Percentiles rank a stretch among this genome's conserved stretches.
These are phyloP conservation scores for Cercospora zeina DNA, from an alignment of 2,329 filamentous ascomycete species.

Conservation along the genomic window DNA sequence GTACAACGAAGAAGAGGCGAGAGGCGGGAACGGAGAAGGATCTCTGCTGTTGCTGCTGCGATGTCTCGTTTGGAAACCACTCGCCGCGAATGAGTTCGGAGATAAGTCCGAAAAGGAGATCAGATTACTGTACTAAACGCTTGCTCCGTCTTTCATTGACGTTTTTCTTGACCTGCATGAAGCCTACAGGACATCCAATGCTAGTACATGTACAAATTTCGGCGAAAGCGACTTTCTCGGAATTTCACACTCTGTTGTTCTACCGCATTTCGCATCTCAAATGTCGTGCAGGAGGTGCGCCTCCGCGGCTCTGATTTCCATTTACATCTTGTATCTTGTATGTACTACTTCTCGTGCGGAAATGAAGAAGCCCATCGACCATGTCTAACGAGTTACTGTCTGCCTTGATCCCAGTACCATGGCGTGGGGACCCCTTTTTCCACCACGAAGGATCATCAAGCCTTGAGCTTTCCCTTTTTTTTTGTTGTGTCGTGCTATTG, in stretches of 20 bases:
- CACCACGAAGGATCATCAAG: not conserved
- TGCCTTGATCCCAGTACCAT: not conserved
- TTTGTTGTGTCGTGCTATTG: too few relatives aligned
- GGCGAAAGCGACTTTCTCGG: not conserved
- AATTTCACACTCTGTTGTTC: too few relatives aligned
- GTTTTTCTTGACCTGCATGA: not conserved
- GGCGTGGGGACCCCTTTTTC: not conserved
- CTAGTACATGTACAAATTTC: not conserved
- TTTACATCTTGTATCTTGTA: not conserved
- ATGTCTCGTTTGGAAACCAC: not conserved
- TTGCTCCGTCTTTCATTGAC: not conserved
- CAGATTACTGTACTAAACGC: not conserved
- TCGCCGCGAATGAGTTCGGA: not conserved
- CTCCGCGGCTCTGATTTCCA: not conserved
- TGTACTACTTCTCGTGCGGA: too few relatives aligned
- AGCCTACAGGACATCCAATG: not conserved
- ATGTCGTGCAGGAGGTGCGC: too few relatives aligned
- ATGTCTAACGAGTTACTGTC: not conserved
- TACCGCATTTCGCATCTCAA: too few relatives aligned
- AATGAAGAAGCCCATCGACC: too few relatives aligned
- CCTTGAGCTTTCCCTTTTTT: too few relatives aligned
- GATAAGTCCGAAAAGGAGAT: not conserved
- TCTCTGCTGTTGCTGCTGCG: not conserved
- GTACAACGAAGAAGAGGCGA: not conserved
- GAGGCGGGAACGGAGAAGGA: constrained; percentile 1